Percentiles rank a stretch among this genome's conserved stretches.
Conservation (phyloP, 2,329 filamentous ascomycete genomes). For the Phyllosticta ampelicida region DNA sequence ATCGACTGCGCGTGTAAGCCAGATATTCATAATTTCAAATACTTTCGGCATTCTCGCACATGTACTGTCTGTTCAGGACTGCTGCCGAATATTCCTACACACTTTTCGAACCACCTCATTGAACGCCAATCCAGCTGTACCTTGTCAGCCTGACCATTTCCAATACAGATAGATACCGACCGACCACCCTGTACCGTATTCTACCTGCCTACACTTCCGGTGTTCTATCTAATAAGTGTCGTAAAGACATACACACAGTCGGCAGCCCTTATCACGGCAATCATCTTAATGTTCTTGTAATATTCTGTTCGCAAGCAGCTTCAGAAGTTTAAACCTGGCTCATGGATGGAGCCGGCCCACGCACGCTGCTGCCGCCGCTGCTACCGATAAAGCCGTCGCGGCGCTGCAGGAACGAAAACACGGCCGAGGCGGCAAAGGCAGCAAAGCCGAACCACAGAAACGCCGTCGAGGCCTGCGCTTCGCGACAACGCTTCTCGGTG, state of each 20-base stretch:
- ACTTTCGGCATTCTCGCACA: too few relatives aligned
- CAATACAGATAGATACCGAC: too few relatives aligned
- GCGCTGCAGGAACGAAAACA: conserved; percentile 43
- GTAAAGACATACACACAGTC: background rate
- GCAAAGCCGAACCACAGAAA: conserved; percentile 74
- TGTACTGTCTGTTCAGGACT: too few relatives aligned
- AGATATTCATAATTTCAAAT: too few relatives aligned
- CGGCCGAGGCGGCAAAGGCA: conserved; percentile 44
- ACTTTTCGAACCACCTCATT: too few relatives aligned
- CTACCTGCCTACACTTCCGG: background rate
- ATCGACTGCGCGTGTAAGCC: too few relatives aligned
- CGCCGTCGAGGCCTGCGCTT: conserved; percentile 61
- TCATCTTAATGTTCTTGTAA: background rate
- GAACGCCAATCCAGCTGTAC: too few relatives aligned
- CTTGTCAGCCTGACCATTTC: too few relatives aligned
- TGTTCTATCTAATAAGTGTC: background rate
- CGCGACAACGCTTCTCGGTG: conserved; percentile 56
- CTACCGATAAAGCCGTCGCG: conserved; percentile 18
- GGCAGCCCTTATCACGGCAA: background rate
- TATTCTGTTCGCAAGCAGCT: background rate
- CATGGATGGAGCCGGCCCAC: conserved; percentile 41
- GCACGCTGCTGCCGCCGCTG: conserved; percentile 37
- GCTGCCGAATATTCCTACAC: too few relatives aligned
- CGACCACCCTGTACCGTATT: background rate
- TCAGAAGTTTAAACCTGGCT: conserved; percentile 40